phyloP scores from a whole-genome alignment of 2,329 filamentous ascomycete genomes.

The Curvularia sp. region DNA sequence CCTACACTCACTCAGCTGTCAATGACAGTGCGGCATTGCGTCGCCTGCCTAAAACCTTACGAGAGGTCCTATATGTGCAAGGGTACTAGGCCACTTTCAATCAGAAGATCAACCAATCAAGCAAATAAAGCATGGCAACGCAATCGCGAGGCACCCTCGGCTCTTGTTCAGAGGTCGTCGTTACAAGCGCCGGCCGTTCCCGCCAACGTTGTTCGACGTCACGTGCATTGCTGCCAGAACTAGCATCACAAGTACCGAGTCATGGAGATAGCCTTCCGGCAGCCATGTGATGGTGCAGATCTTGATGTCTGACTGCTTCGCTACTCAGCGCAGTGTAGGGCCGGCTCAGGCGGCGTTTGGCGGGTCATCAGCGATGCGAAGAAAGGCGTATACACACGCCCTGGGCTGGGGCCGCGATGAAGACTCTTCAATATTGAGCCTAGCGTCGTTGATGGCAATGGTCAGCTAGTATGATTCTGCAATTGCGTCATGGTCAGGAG shows the following conservation, averaged over 20 bases:
- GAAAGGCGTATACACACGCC: background rate
- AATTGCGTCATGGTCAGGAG: background rate
- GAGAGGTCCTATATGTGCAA: background rate
- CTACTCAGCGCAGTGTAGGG: background rate
- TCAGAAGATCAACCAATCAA: background rate
- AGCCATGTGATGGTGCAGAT: background rate
- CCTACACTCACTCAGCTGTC: background rate
- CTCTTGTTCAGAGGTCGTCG: background rate
- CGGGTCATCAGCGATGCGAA: background rate
- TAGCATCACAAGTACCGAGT: background rate
- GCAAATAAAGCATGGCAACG: background rate
- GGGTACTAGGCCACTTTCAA: background rate
- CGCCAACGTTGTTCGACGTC: constrained; percentile 18
- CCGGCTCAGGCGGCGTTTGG: background rate
- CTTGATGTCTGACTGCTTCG: background rate
- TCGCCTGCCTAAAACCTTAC: background rate
- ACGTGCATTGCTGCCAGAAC: constrained; percentile 10
- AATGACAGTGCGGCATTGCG: background rate
- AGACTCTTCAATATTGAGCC: background rate
- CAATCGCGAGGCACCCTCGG: background rate
- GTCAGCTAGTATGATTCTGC: background rate
- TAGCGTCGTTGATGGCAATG: background rate
- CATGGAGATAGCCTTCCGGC: background rate
- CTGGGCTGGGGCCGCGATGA: background rate
- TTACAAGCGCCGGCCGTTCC: constrained; percentile 15